Evolutionary conservation across 2,329 filamentous ascomycete species (phyloP).

Genomic region (Domatiomyces globalis): DNA sequence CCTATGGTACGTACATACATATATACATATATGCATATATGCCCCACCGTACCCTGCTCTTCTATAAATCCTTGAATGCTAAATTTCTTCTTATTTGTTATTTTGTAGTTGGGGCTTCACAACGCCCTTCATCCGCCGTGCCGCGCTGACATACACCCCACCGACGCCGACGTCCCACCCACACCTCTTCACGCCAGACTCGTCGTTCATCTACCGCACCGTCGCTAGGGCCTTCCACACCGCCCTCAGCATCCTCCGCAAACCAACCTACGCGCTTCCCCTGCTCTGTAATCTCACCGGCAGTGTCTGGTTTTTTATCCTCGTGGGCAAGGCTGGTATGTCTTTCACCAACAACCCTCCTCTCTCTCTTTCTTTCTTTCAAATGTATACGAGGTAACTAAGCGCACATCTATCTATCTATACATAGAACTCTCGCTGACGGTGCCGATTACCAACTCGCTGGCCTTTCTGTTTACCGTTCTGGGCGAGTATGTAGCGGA

Average conservation of each 20-base stretch:
- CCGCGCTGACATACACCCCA: constrained; percentile 61
- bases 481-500: constrained; percentile 92
- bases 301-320: constrained; percentile 88
- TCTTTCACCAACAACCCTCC: constrained; percentile 17
- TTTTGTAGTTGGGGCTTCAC: constrained; percentile 70
- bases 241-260: constrained; percentile 61
- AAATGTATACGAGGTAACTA: neutral
- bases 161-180: constrained; percentile 23
- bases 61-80: no score
- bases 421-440: constrained; percentile 70
- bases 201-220: constrained; percentile 45
- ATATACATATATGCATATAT: no score
- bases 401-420: neutral
- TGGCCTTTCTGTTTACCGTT: constrained; percentile 93
- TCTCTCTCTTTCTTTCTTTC: neutral
- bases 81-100: no score
- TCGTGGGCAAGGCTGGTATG: constrained; percentile 83
- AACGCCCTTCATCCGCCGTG: constrained; percentile 78
- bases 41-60: no score
- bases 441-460: constrained; percentile 84
- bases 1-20: constrained; percentile 25
- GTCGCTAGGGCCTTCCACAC: constrained; percentile 55
- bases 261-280: constrained; percentile 73
- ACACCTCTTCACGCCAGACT: constrained; percentile 21
- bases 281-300: constrained; percentile 80